These are phyloP conservation scores for Cladophialophora chaetospira DNA, from an alignment of 2,329 filamentous ascomycete genomes.

Conservation along the genomic window DNA sequence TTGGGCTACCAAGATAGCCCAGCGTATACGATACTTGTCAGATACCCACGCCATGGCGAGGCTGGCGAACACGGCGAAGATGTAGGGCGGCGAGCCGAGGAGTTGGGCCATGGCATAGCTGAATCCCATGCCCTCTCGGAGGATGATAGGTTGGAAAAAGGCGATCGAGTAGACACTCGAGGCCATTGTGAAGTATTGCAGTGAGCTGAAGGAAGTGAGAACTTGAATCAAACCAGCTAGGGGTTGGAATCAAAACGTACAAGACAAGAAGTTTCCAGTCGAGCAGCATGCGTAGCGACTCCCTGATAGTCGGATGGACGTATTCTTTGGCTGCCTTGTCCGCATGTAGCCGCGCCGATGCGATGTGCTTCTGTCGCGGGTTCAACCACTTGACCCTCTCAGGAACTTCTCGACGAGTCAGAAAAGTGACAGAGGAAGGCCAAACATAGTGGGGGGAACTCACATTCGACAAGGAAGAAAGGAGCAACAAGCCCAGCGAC, in stretches of 20 bases:
- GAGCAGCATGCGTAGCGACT: constrained; percentile 1
- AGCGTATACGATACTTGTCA: constrained; percentile 35
- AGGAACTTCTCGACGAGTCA: constrained; percentile 33
- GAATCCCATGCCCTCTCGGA: constrained; percentile 37
- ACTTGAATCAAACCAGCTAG: too few species aligned
- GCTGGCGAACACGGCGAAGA: constrained; percentile 33
- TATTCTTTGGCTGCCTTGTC: not conserved
- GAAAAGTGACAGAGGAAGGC: constrained; percentile 32
- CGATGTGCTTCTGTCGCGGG: not conserved
- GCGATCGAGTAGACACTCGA: constrained; percentile 40
- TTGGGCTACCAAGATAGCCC: constrained; percentile 34
- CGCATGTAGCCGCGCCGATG: not conserved
- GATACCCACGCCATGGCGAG: constrained; percentile 33
- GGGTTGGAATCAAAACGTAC: not conserved
- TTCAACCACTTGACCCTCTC: constrained; percentile 39
- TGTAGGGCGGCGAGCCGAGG: constrained; percentile 36
- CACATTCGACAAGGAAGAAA: constrained; percentile 38
- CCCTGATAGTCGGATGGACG: not conserved
- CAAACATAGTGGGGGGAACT: constrained; percentile 27
- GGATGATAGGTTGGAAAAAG: constrained; percentile 25
- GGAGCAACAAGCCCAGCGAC: constrained; percentile 32
- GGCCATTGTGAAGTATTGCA: constrained; percentile 28
- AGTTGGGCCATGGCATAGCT: constrained; percentile 32
- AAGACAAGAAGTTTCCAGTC: constrained; percentile 29
- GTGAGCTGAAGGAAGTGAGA: not conserved